Evolutionary conservation across 306 rosid species (phyloP), one percentile per base, ranked within the genome.

Genomic region (Corylus americana): DNA sequence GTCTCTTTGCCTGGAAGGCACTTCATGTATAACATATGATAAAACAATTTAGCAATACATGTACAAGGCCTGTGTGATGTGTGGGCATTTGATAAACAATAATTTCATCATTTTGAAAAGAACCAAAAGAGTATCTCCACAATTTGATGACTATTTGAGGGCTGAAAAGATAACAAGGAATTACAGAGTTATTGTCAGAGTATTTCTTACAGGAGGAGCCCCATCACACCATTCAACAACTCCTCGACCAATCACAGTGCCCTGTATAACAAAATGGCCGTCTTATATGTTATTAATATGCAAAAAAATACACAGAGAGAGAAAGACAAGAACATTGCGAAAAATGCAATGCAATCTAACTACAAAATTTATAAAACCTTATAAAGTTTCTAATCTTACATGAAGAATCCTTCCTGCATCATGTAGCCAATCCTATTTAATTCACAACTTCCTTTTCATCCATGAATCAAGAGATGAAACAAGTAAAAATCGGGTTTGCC

Each of bases 121-220:
- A 9, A 22, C 42, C 11, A 44, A 68, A 42, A 42, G 45, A 68
- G 51, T 42, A 68, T 9, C 50, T 68, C 17, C 18, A 68, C 8
- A 68, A 63, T 29, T 27, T 68, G 29, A 17, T 68, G 16, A 68
- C 20, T 42, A 42, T 42, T 39, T 4, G 9, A 18, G n/a, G 50
- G 59, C 51, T 55, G 67, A 70, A n/a, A 57, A 66, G 5, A 47
- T 11, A 6, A 8, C 17, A 69, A 16, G 81, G 54, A 67, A 72
- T 53, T 66, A n/a, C 57, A 79, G 4, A 74, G 73, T 76, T 58
- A 42, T 68, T 18, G 27, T 73, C 68, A 78, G 31, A 63, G 55
- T 53, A 79, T 79, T 45, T 80, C 97, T 92, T 85, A 94, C 97
- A 45, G 92, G 94, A 73, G 98, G 97, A 83, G 83, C 90, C n/a